Evolutionary conservation across 257 asterid species (phyloP), one percentile per base, ranked within the genome.

Genomic region (Ligustrum vulgare): DNA sequence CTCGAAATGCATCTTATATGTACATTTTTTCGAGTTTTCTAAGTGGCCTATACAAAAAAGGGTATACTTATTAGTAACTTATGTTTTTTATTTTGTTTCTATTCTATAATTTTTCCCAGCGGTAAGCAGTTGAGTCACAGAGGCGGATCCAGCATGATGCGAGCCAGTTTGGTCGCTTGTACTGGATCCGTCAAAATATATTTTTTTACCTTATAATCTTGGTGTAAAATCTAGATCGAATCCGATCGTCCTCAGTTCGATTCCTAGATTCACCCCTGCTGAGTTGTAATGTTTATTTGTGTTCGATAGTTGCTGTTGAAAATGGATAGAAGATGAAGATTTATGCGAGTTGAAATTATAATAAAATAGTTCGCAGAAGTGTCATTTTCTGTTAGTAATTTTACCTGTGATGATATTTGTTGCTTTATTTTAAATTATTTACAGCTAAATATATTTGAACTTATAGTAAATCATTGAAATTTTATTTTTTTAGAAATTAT

Each of bases 21-120:
- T 78, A 36, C 71, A 77, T 71, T 81, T 70, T 73, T 84, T 78
- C 70, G 81, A 56, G 31, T 28, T 72, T 80, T 74, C 83, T 73
- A 71, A 81, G 79, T 74, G 79, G 86, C 80, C 8, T 82, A 85
- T 85, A 85, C 89, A 83, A 83, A 86, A 67, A 18, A 76, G 2
- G 45, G 65, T 74, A 69, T 71, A 81, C 80, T 69, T 56, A 47
- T 58, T 51, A 35, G 79, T 82, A 81, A 84, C 80, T 70, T 64
- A 76, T 74, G 87, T 81, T 80, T 77, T 83, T 77, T 79, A 51
- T 72, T 83, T n/a, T 72, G 74, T 71, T 75, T 10, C 51, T 51
- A 49, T 39, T 72, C 66, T 60, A 56, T 70, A 73, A 79, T 69
- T 70, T 76, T 83, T 74, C 83, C n/a, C 82, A 73, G 81, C 72